A percentile compares a stretch with the other conserved stretches of the same genome.
Conservation (phyloP, 2,329 filamentous ascomycete species). For the Nigrograna mackinnonii region DNA sequence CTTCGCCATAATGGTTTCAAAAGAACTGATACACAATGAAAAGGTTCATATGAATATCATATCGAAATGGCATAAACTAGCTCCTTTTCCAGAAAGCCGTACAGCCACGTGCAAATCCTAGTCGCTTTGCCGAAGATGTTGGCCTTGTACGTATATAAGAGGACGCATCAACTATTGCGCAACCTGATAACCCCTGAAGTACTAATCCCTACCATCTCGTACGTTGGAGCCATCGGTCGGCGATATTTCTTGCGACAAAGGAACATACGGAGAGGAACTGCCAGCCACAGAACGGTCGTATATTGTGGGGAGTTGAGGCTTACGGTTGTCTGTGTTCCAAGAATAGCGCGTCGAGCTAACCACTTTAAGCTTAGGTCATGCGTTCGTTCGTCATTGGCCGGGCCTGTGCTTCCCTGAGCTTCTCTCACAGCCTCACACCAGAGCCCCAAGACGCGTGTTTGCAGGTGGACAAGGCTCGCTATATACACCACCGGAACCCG, state of each 20-base stretch:
- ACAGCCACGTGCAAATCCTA: too few relatives aligned
- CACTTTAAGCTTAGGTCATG: background rate
- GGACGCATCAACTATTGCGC: background rate
- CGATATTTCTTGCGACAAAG: too few relatives aligned
- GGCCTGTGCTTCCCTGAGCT: background rate
- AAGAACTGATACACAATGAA: too few relatives aligned
- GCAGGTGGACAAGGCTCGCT: background rate
- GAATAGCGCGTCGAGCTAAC: background rate
- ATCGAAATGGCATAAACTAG: too few relatives aligned
- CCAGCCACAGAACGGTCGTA: background rate
- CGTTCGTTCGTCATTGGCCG: background rate
- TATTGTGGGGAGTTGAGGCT: background rate
- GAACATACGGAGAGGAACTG: too few relatives aligned
- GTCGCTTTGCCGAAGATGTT: too few relatives aligned
- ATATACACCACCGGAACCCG: background rate
- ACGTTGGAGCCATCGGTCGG: background rate
- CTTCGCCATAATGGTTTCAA: too few relatives aligned
- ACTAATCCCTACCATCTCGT: too few relatives aligned
- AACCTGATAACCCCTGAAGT: too few relatives aligned
- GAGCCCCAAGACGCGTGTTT: constrained; percentile 3
- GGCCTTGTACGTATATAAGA: too few relatives aligned
- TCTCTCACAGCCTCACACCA: background rate
- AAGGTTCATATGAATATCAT: too few relatives aligned
- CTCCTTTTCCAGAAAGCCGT: too few relatives aligned
- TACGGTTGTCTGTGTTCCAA: background rate